Conservation (phyloP, 805 yeast species). For the Peterozyma toletana region DNA sequence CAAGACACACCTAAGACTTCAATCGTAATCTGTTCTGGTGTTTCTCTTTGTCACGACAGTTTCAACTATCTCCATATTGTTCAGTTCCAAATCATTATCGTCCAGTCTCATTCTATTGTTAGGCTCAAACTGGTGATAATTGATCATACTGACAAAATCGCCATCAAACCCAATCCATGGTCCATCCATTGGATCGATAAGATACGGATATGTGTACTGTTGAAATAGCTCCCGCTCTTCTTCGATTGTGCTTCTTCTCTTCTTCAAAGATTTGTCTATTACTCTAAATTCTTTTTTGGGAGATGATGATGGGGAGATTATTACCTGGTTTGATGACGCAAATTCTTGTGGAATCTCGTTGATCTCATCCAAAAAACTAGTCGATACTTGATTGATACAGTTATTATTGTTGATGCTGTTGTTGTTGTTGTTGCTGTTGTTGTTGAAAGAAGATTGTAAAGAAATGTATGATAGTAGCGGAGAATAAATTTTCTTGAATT, state of each 20-base stretch:
- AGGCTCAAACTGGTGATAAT: conserved; percentile 13
- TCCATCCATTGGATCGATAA: conserved; percentile 41
- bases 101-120: conserved; percentile 4
- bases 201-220: conserved; percentile 42
- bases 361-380: background rate
- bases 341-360: background rate
- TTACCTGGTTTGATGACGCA: background rate
- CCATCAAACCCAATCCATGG: conserved; percentile 55
- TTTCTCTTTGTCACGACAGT: conserved; percentile 14
- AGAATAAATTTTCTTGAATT: conserved; percentile 45
- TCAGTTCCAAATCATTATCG: conserved; percentile 4
- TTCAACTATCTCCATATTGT: conserved; percentile 1
- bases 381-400: conserved; percentile 3
- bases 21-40: conserved; percentile 16
- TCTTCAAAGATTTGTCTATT: conserved; percentile 10
- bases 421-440: conserved; percentile 3
- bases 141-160: conserved; percentile 35
- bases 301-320: conserved; percentile 2
- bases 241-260: conserved; percentile 45
- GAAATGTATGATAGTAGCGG: conserved; percentile 53
- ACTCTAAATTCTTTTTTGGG: background rate
- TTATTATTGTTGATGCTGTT: conserved; percentile 1
- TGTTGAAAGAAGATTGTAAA: conserved; percentile 32
- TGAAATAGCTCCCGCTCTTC: conserved; percentile 47
- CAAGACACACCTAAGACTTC: background rate